Conservation (phyloP, 2,329 filamentous ascomycete genomes). For the Cladophialophora exuberans region DNA sequence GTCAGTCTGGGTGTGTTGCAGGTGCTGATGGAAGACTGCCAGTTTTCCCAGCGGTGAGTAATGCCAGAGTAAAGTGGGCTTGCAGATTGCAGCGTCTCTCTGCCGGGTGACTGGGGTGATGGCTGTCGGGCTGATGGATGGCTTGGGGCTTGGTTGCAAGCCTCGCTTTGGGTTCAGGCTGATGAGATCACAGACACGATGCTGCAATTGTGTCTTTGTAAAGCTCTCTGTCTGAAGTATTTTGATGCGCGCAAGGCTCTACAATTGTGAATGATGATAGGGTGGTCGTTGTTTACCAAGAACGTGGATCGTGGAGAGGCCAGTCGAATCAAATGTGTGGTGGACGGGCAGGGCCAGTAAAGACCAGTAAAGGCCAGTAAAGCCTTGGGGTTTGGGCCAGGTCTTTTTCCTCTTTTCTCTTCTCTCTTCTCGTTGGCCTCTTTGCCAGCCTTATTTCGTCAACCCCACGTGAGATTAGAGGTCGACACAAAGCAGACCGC, state of each 20-base stretch:
- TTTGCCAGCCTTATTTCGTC: not conserved
- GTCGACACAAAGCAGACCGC: not conserved
- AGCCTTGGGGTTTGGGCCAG: conserved; percentile 22
- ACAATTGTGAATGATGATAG: conserved; percentile 19
- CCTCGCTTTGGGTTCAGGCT: conserved; percentile 10
- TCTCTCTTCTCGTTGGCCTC: not conserved
- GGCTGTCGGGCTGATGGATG: conserved; percentile 18
- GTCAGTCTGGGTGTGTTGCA: conserved; percentile 7
- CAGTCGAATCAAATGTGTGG: conserved; percentile 28
- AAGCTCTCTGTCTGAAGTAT: not conserved
- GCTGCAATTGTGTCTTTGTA: not conserved
- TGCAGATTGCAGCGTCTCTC: conserved; percentile 18
- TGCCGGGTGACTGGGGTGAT: conserved; percentile 15
- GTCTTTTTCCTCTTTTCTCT: conserved; percentile 14
- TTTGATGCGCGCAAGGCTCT: conserved; percentile 21
- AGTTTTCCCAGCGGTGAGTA: conserved; percentile 12
- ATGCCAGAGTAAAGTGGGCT: conserved; percentile 8
- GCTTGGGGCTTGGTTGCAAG: conserved; percentile 10
- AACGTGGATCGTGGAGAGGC: conserved; percentile 24
- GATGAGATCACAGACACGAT: conserved; percentile 22
- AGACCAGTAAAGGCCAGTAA: not conserved
- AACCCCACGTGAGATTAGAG: conserved; percentile 22
- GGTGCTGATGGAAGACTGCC: conserved; percentile 12
- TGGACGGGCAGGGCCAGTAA: conserved; percentile 11
- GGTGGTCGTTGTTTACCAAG: conserved; percentile 28